A percentile compares a stretch with the other conserved stretches of the same genome.
These are phyloP conservation scores for Torulaspora maleeae DNA, from an alignment of 805 yeast genomes.

Conservation along the genomic window DNA sequence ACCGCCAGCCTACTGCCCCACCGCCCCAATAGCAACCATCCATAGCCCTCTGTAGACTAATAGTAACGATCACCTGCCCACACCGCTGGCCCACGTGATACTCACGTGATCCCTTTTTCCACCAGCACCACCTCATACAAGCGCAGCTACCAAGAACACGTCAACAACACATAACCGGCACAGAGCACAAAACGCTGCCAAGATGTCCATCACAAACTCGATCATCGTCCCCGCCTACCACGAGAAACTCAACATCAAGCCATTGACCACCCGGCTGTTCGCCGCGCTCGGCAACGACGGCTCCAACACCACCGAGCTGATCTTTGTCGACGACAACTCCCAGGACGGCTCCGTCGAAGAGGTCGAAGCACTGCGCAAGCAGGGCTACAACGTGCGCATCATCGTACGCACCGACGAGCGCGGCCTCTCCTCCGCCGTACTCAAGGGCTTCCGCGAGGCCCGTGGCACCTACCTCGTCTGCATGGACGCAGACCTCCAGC, in stretches of 20 bases:
- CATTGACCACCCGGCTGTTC: conserved; percentile 45
- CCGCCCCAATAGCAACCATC: too few relatives aligned
- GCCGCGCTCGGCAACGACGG: conserved; percentile 44
- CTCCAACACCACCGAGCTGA: conserved; percentile 43
- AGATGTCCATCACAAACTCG: conserved; percentile 38
- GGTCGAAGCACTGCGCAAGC: conserved; percentile 41
- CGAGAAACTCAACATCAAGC: conserved; percentile 46
- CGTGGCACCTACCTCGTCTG: conserved; percentile 46
- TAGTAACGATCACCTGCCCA: not conserved
- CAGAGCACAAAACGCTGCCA: not conserved
- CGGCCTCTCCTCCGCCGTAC: conserved; percentile 48
- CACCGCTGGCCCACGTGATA: too few relatives aligned
- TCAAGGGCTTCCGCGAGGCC: conserved; percentile 45
- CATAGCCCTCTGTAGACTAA: not conserved
- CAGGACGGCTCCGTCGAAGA: conserved; percentile 51
- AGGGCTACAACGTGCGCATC: conserved; percentile 46
- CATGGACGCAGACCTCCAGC: conserved; percentile 53
- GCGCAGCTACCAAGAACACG: not conserved
- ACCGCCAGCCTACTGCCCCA: not conserved
- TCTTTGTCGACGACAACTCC: conserved; percentile 50
- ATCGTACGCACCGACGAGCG: conserved; percentile 49
- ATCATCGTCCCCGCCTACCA: conserved; percentile 50
- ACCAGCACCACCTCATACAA: too few relatives aligned
- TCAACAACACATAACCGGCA: not conserved
- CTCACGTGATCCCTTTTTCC: not conserved